Percentiles rank a stretch among this genome's conserved stretches.
Conservation (phyloP, 2,329 filamentous ascomycete genomes). For the Microsporum canis region DNA sequence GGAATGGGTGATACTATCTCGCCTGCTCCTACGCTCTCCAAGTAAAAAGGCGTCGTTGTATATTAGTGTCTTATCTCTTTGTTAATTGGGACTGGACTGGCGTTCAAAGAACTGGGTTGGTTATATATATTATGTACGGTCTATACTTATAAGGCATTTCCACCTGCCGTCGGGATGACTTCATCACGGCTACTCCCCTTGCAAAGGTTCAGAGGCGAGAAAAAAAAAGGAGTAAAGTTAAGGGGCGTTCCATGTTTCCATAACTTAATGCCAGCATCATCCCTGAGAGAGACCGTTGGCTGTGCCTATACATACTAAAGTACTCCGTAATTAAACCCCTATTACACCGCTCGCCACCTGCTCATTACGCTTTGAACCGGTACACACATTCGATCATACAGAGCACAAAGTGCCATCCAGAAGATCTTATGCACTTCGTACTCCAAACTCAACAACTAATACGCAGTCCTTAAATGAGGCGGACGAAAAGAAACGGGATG, state of each 20-base stretch:
- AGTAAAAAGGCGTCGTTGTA: constrained; percentile 18
- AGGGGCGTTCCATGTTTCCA: not conserved
- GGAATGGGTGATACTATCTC: constrained; percentile 27
- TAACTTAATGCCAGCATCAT: not conserved
- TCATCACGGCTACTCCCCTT: not conserved
- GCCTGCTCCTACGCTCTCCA: not conserved
- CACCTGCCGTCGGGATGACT: too few relatives aligned
- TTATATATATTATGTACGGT: not conserved
- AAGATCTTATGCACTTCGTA: not conserved
- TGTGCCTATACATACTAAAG: not conserved
- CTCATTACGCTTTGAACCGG: not conserved
- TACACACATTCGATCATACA: not conserved
- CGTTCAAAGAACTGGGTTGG: not conserved
- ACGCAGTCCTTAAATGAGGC: not conserved
- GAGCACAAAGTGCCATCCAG: not conserved
- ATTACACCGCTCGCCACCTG: not conserved
- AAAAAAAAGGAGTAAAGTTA: not conserved
- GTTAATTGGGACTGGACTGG: not conserved
- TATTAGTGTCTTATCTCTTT: not conserved
- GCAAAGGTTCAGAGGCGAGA: not conserved
- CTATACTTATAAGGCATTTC: not conserved
- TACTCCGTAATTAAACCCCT: not conserved
- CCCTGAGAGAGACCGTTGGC: not conserved
- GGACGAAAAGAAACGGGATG: not conserved
- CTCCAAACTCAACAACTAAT: not conserved